Base-by-base conservation (phyloP, 2,329 filamentous ascomycete species). In the Aspergillus novofumigatus region DNA sequence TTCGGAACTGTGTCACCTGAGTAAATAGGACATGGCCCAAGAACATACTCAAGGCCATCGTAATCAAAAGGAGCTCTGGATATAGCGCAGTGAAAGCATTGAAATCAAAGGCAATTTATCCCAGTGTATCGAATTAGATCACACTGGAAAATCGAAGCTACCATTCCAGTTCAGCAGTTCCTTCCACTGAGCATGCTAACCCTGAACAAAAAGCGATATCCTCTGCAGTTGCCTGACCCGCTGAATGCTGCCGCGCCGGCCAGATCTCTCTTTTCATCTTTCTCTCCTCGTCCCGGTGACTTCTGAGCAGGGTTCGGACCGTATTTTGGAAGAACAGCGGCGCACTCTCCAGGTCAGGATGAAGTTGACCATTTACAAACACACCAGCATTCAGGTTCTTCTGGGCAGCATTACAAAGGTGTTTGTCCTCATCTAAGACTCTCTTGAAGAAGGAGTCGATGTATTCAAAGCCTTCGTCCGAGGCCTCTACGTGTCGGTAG, bases 361-460 rank as follows among this genome's bases (percentile, higher is more conserved):
- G 85, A 68, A 87, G 72, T 68, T 85, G 80, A 49, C 85, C 85
- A 65, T 84, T 86, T 66, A 85, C 73, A 59, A 86, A 87, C 44
- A 86, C 78, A 5, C 84, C 84, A 0, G 80, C 75, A 66, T 81
- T 81, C 59, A 87, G 74, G 69, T 87, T 87, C 65, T 76, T 76
- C 65, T 87, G 84, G 0, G 82, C 80, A 4, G 77, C 78, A 62
- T 79, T 74, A 71, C 84, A 87, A 10, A 87, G 78, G 17, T 81
- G 76, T 64, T 86, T 86, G 72, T 87, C 85, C 67, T 87, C 85
- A 1, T 79, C 78, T 77, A 86, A 81, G 66, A 87, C 80, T 49
- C 82, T 81, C 70, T 84, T 84, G 74, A 86, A 87, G 61, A 86
- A 83, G 49, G 78, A 72, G 68, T 78, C 80, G 68, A 87, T 83